A percentile compares a stretch with the other conserved stretches of the same genome.
phyloP scores from a whole-genome alignment of 148 eudicot genomes.

The Cornus kousa region DNA sequence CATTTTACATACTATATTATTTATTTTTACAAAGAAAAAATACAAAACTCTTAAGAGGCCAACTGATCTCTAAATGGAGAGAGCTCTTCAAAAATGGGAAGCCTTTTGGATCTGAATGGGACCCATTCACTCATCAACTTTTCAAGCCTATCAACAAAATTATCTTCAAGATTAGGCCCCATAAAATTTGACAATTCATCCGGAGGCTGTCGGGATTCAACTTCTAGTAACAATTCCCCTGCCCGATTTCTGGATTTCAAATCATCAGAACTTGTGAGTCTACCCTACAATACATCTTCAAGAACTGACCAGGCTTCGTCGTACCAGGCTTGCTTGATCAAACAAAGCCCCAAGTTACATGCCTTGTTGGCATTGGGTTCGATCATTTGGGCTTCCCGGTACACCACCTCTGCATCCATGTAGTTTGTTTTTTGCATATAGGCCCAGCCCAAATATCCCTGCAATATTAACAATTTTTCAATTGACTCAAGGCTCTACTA shows the following conservation, averaged over 20 bases:
- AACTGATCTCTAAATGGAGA: constrained; percentile 65
- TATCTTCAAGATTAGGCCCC: constrained; percentile 48
- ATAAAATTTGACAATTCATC: constrained; percentile 16
- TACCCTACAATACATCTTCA: constrained; percentile 43
- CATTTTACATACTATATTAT: too few species aligned
- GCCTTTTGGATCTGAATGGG: constrained; percentile 51
- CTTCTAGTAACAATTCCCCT: constrained; percentile 47
- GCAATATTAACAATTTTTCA: too few species aligned
- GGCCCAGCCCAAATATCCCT: constrained; percentile 97
- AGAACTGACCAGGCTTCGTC: constrained; percentile 58
- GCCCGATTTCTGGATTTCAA: constrained; percentile 49
- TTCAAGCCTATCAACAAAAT: constrained; percentile 57
- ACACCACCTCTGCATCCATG: constrained; percentile 79
- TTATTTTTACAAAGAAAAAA: neutral
- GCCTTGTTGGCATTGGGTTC: constrained; percentile 91
- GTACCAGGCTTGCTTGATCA: constrained; percentile 69
- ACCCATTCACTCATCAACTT: constrained; percentile 44
- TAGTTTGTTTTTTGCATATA: constrained; percentile 77
- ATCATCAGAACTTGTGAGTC: constrained; percentile 54
- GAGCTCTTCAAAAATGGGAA: constrained; percentile 85
- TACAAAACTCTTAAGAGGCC: constrained; percentile 45
- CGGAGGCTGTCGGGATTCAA: constrained; percentile 41
- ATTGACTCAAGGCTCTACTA: too few species aligned
- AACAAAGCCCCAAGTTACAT: constrained; percentile 64
- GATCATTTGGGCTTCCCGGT: constrained; percentile 86